phyloP scores from a whole-genome alignment of 176 grass and related monocot species.

The Carex parvula region DNA sequence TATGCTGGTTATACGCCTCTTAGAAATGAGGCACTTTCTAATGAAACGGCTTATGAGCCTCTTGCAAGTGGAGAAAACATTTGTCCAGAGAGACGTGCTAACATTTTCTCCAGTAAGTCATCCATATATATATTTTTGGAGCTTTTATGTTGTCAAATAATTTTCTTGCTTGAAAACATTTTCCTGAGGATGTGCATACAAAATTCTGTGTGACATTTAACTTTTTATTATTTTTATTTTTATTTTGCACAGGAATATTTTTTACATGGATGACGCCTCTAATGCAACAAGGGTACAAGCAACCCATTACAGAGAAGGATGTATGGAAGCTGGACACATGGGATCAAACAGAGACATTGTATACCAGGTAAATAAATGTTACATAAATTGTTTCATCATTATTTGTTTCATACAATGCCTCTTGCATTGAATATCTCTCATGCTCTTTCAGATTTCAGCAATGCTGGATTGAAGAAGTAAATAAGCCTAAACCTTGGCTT shows the following conservation, averaged over 20 bases:
- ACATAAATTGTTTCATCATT: background rate
- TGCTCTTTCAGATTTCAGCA: constrained; percentile 65
- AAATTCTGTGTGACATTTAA: constrained; percentile 4
- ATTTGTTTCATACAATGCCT: background rate
- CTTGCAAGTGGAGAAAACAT: constrained; percentile 74
- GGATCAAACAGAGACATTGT: constrained; percentile 90
- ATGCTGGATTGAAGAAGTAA: constrained; percentile 65
- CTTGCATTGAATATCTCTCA: background rate
- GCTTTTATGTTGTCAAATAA: constrained; percentile 14
- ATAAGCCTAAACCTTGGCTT: constrained; percentile 85
- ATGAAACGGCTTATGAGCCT: constrained; percentile 75
- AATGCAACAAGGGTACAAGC: constrained; percentile 85
- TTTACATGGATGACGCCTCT: constrained; percentile 98
- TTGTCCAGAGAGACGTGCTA: constrained; percentile 70
- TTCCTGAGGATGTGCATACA: background rate
- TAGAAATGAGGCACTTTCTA: constrained; percentile 46
- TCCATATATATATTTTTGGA: constrained; percentile 20
- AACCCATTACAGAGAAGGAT: constrained; percentile 80
- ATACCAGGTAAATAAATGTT: constrained; percentile 58
- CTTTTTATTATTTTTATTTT: background rate
- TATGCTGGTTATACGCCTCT: constrained; percentile 78
- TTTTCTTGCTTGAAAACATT: background rate
- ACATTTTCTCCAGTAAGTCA: constrained; percentile 68
- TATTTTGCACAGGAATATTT: constrained; percentile 55
- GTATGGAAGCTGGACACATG: constrained; percentile 94